Evolutionary conservation across 495 filamentous ascomycete genomes (phyloP), one percentile per base, ranked within the genome.

Genomic region (Aspergillus cristatus): DNA sequence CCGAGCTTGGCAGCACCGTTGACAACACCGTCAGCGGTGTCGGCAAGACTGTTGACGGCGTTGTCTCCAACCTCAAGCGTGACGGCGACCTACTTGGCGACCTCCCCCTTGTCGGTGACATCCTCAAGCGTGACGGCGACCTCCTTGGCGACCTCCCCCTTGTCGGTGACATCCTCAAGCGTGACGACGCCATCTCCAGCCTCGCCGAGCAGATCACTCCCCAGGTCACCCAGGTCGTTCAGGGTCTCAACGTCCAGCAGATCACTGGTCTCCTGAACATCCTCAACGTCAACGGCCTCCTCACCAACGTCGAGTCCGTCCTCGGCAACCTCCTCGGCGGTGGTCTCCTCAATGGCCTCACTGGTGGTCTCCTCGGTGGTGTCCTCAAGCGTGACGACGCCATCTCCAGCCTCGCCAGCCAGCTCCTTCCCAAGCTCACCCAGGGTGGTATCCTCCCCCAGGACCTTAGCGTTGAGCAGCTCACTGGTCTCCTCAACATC

Each of bases 1-100:
- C 30, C 18, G 32, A 14, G n/a, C 39, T 45, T 25, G 48, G 34
- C 15, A 20, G 25, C 18, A 46, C 37, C 14, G 44, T 43, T 28
- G 36, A 29, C 16, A 7, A 8, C 29, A 35, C 15, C 30, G 28
- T 26, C 6, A 20, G 35, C 35, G 35, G 36, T 34, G 46, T 47
- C 10, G 37, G 18, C 36, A 24, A 26, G 15, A 25, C 31, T 14
- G 44, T 35, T 17, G 18, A 22, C n/a, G 34, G 26, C 10, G 39
- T 18, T 20, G 41, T 22, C 36, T 30, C 28, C 28, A n/a, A n/a
- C n/a, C 28, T 30, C 28, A 30, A 30, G 28, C 28, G 28, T 6
- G 28, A 30, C 12, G 13, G 20, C n/a, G n/a, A n/a, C 20, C 20
- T 24, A 4, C 20, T 24, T 24, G 20, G 20, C 20, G 4, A 4